Conservation (phyloP, 768 basidiomycete genomes). For the Chalciporus chontae region DNA sequence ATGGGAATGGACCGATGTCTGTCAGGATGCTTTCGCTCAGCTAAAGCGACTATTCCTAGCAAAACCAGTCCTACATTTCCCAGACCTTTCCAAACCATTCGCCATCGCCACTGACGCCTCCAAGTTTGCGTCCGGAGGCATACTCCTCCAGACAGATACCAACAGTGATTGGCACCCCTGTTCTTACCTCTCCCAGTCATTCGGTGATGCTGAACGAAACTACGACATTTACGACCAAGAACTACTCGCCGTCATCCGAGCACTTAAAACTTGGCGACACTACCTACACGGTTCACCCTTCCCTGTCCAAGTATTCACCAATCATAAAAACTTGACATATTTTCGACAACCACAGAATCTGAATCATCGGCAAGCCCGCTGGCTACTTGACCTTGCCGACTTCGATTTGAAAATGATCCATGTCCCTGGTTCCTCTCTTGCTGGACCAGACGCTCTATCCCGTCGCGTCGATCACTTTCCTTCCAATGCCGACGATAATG, state of each 20-base stretch:
- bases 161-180: background rate
- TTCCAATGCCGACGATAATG: background rate
- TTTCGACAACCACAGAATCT: background rate
- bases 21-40: background rate
- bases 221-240: slow-evolving; percentile 43
- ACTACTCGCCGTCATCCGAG: background rate
- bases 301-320: slow-evolving; percentile 31
- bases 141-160: background rate
- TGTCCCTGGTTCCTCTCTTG: background rate
- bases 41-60: background rate
- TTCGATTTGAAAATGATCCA: background rate
- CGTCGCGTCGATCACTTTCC: too few species aligned
- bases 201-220: slow-evolving; percentile 35
- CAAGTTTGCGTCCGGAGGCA: background rate
- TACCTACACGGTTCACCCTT: slow-evolving; percentile 33
- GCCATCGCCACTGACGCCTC: slow-evolving; percentile 1
- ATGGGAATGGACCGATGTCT: background rate
- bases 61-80: background rate
- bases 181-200: background rate
- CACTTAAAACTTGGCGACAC: slow-evolving; percentile 15
- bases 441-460: background rate
- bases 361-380: background rate
- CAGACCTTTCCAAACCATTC: slow-evolving; percentile 6
- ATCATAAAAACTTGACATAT: slow-evolving; percentile 23
- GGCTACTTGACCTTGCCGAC: background rate